phyloP scores from a whole-genome alignment of 2,329 filamentous ascomycete species.

The Colletotrichum sp. region DNA sequence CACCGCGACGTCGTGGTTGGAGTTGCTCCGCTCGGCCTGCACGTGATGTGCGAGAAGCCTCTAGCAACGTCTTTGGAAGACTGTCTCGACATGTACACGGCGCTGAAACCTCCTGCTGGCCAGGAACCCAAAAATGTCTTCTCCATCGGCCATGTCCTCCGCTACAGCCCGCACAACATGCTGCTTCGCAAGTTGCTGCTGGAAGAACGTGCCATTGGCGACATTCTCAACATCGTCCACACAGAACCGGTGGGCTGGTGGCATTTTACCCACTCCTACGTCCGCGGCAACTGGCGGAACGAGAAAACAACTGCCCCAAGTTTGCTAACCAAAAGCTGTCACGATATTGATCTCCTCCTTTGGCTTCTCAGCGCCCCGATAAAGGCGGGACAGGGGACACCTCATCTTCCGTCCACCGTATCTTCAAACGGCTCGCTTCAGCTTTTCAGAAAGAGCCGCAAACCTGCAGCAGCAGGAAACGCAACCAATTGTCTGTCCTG shows the following conservation, averaged over 20 bases:
- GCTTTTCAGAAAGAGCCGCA: conserved; percentile 77
- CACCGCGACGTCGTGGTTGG: conserved; percentile 82
- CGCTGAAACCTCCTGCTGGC: conserved; percentile 45
- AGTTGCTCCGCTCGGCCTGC: conserved; percentile 72
- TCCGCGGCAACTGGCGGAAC: conserved; percentile 92
- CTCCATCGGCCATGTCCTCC: conserved; percentile 90
- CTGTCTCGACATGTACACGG: conserved; percentile 75
- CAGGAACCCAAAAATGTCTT: conserved; percentile 60
- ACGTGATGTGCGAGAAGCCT: conserved; percentile 96
- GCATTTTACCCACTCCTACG: conserved; percentile 92
- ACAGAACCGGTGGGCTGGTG: conserved; percentile 96
- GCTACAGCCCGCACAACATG: conserved; percentile 93
- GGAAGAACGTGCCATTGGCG: conserved; percentile 78
- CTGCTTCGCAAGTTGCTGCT: conserved; percentile 80
- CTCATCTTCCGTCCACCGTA: conserved; percentile 79
- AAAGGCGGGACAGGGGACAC: conserved; percentile 45
- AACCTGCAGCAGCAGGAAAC: conserved; percentile 74
- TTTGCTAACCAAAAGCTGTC: conserved; percentile 92
- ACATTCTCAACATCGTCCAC: conserved; percentile 86
- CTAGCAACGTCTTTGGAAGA: conserved; percentile 80
- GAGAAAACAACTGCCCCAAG: conserved; percentile 79
- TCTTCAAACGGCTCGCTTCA: conserved; percentile 78
- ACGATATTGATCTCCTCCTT: conserved; percentile 91
- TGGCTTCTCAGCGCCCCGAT: conserved; percentile 86
- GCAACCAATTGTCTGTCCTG: conserved; percentile 91